Percentiles rank a stretch among this genome's conserved stretches.
Evolutionary conservation across 768 basidiomycete genomes (phyloP).

Genomic region (Mycena epipterygia): DNA sequence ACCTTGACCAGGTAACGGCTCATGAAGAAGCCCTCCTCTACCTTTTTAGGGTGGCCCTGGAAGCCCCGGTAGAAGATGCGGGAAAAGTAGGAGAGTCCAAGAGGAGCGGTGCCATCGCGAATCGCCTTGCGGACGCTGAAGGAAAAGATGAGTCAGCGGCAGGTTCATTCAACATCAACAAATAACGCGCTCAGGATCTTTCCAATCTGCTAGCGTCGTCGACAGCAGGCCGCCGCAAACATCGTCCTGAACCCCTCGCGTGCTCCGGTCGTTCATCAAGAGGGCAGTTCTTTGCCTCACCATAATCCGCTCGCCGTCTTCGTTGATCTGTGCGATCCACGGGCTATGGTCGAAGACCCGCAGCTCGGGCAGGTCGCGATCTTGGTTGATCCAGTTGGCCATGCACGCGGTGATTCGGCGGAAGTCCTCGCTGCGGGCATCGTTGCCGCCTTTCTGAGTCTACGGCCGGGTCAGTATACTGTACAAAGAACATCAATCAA

Average conservation of each 20-base stretch:
- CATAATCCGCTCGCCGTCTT: not conserved
- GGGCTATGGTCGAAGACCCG: slow-evolving; percentile 14
- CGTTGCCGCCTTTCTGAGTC: not conserved
- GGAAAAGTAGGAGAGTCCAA: not conserved
- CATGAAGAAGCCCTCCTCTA: slow-evolving; percentile 1
- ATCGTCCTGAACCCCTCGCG: slow-evolving; percentile 8
- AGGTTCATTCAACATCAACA: not conserved
- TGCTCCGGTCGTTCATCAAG: not conserved
- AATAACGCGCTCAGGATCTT: slow-evolving; percentile 5
- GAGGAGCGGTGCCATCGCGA: not conserved
- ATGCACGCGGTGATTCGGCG: not conserved
- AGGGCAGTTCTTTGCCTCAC: not conserved
- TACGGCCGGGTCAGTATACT: not conserved
- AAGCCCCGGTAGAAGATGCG: slow-evolving; percentile 17
- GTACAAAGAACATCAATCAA: not conserved
- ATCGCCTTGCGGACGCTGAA: not conserved
- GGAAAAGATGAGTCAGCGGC: not conserved
- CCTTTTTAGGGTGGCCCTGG: not conserved
- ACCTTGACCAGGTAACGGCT: slow-evolving; percentile 18
- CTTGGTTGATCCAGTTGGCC: slow-evolving; percentile 9
- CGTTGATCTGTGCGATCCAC: not conserved
- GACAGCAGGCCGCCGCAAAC: slow-evolving; percentile 1
- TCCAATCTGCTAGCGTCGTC: slow-evolving; percentile 8
- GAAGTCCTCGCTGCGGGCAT: slow-evolving; percentile 20
- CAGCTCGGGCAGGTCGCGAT: not conserved